Evolutionary conservation across 2,329 filamentous ascomycete genomes (phyloP).

Genomic region (Ustulina deusta): DNA sequence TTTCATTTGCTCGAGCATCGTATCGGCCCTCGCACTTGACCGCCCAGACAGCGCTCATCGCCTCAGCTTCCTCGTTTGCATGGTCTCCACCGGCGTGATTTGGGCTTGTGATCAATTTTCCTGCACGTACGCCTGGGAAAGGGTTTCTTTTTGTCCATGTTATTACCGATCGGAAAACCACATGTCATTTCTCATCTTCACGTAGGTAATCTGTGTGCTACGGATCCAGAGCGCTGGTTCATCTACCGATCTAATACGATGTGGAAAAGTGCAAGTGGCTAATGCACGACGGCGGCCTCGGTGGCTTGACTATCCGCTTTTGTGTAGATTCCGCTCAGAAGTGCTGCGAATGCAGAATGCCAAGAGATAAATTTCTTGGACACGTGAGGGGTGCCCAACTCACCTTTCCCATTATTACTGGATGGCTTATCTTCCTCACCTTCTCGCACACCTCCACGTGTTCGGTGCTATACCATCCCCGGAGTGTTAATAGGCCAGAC

Average conservation of each 20-base stretch:
- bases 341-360: conserved; percentile 17
- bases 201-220: conserved; percentile 20
- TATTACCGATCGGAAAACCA: conserved; percentile 13
- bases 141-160: conserved; percentile 23
- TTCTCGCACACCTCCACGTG: background rate
- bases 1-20: background rate
- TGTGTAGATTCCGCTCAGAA: conserved; percentile 15
- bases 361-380: conserved; percentile 1
- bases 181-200: conserved; percentile 24
- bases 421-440: background rate
- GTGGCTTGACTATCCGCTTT: conserved; percentile 27
- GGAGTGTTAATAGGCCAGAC: background rate
- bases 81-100: background rate
- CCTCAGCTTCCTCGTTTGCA: conserved; percentile 10
- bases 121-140: conserved; percentile 19
- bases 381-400: background rate
- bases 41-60: conserved; percentile 6
- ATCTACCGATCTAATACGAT: background rate
- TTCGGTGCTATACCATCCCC: background rate
- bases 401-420: conserved; percentile 29
- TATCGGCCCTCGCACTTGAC: background rate
- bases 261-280: background rate
- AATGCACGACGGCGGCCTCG: conserved; percentile 24
- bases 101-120: conserved; percentile 24
- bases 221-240: conserved; percentile 19